phyloP scores from a whole-genome alignment of 805 yeast species.

The Schizosaccharomyces cryophilus region DNA sequence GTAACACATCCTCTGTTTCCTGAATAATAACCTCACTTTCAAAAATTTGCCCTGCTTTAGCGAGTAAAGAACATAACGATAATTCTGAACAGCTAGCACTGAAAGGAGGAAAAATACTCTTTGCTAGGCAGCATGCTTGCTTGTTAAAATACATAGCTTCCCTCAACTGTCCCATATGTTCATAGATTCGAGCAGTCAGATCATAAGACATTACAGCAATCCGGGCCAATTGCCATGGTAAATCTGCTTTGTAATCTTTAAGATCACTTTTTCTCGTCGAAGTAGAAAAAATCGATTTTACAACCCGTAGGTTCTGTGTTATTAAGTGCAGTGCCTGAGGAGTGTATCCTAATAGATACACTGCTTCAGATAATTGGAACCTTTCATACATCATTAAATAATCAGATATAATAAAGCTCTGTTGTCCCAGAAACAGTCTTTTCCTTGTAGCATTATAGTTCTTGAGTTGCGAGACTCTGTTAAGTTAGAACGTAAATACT shows the following conservation, averaged over 20 bases:
- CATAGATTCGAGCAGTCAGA: background rate
- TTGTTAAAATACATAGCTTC: background rate
- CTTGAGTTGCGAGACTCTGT: background rate
- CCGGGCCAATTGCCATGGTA: background rate
- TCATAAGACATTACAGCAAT: background rate
- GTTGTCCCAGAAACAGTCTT: too few species aligned
- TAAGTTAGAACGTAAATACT: background rate
- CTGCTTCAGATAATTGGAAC: background rate
- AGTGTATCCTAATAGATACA: background rate
- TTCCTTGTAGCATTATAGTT: background rate
- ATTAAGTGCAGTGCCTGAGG: background rate
- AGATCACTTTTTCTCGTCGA: background rate
- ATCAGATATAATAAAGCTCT: too few species aligned
- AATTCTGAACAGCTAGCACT: background rate
- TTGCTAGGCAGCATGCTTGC: background rate
- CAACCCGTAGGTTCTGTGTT: background rate
- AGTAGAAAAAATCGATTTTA: background rate
- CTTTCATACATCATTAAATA: background rate
- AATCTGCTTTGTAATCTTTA: background rate
- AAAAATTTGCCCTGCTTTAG: background rate
- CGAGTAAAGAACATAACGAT: background rate
- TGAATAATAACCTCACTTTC: background rate
- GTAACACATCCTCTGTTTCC: background rate
- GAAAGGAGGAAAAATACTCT: background rate
- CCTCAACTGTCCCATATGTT: background rate